Base-by-base conservation (phyloP, 768 basidiomycete genomes). In the Hygrophoropsis aurantiaca region DNA sequence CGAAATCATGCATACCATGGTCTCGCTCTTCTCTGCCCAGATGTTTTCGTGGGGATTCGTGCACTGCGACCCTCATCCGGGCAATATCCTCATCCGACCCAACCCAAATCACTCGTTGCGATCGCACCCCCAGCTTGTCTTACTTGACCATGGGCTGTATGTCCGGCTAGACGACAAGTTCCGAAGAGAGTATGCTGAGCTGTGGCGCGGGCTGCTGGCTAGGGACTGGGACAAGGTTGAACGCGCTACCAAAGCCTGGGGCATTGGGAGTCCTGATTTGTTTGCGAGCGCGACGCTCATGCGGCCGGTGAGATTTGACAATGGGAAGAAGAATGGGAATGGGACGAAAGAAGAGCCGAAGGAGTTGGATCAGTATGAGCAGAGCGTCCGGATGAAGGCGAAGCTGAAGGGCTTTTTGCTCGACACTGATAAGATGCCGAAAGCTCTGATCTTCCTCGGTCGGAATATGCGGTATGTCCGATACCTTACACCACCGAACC, bases 21-120 rank as follows among this genome's bases (percentile, higher is more conserved):
- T 93, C 30, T 85, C 90, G 51, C 73, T 92, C 2, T 94, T 94
- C 71, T 85, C 85, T 24, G 90, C 87, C 2, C 91, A 82, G 72
- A 94, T 94, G 66, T 97, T 97, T 64, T 78, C 79, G 49, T 97
- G 88, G 88, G 92, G 93, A 10, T 93, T 84, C 77, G 85, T 93
- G 3, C 85, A 90, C 64, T 91, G 91, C 59, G 81, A 84, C 47
- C 81, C 81, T 0, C 81, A 88, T 53, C 84, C 85, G 2, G 87
- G 88, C 9, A 91, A 95, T 65, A 78, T 94, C 49, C 80, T 81
- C 65, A 80, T 85, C 56, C 88, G 78, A 7, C 80, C 79, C 1
- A 51, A 61, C 33, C 64, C 64, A 24, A 67, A 81, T 20, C 82
- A 82, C 16, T 58, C 59, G 13, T 55, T 69, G 16, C 76, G 74